Conservation (phyloP, 2,329 filamentous ascomycete genomes). For the Ambrosiella beaveri region DNA sequence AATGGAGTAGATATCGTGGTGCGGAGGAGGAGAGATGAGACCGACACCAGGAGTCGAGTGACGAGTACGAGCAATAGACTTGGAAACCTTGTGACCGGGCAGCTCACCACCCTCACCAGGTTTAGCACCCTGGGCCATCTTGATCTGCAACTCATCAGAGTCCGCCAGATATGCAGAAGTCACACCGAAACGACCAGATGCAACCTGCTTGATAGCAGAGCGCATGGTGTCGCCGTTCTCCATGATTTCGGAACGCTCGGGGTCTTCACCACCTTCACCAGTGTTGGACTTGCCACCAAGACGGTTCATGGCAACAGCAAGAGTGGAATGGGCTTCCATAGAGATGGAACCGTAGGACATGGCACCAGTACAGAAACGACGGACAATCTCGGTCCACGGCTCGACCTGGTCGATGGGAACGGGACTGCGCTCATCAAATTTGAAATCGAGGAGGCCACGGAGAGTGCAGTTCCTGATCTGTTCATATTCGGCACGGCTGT, state of each 20-base stretch:
- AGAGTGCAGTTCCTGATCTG: conserved; percentile 94
- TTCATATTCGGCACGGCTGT: conserved; percentile 83
- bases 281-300: conserved; percentile 95
- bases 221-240: conserved; percentile 93
- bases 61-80: conserved; percentile 81
- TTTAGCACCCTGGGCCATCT: conserved; percentile 98
- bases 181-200: conserved; percentile 88
- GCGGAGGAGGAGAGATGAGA: conserved; percentile 85
- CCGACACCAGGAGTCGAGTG: conserved; percentile 94
- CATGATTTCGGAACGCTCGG: conserved; percentile 71
- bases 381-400: conserved; percentile 94
- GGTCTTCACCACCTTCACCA: conserved; percentile 90
- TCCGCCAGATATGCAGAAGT: conserved; percentile 90
- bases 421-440: conserved; percentile 69
- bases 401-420: conserved; percentile 95
- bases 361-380: conserved; percentile 87
- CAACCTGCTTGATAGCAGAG: conserved; percentile 94
- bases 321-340: conserved; percentile 92
- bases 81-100: conserved; percentile 90
- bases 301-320: conserved; percentile 93
- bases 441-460: conserved; percentile 86
- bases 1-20: conserved; percentile 97
- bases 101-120: conserved; percentile 95
- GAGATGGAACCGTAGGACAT: conserved; percentile 99
- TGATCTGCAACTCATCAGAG: conserved; percentile 92